phyloP scores from a whole-genome alignment of 2,329 filamentous ascomycete species.

The Gaeumannomyces tritici region DNA sequence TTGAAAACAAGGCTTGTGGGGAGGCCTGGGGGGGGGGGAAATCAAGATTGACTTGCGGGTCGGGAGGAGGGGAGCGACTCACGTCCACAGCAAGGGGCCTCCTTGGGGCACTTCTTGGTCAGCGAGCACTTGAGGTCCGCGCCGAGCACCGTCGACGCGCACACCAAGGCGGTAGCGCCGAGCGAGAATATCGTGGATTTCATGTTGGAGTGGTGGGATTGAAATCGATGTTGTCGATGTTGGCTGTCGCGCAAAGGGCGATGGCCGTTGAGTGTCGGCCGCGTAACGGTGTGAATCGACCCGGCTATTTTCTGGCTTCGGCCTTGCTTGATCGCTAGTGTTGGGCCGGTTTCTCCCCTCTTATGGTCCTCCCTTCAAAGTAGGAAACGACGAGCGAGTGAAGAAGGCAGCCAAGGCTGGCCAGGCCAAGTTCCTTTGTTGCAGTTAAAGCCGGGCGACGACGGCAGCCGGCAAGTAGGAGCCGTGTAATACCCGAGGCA shows the following conservation, averaged over 20 bases:
- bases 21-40: neutral
- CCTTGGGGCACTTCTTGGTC: conserved; percentile 41
- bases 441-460: neutral
- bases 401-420: too few relatives aligned
- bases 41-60: neutral
- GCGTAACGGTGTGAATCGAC: neutral
- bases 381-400: neutral
- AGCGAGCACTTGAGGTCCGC: conserved; percentile 32
- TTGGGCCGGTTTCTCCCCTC: neutral
- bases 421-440: neutral
- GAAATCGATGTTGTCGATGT: neutral
- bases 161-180: conserved; percentile 25
- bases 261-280: neutral
- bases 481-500: neutral
- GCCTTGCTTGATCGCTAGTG: too few relatives aligned
- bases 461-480: neutral
- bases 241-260: neutral
- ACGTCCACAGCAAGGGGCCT: conserved; percentile 8
- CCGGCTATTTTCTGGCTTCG: too few relatives aligned
- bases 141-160: conserved; percentile 26
- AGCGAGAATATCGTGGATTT: conserved; percentile 16
- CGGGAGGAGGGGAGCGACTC: neutral
- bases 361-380: neutral
- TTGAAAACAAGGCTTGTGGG: neutral
- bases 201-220: neutral